Evolutionary conservation across 75 land plant genomes (phyloP).

Genomic region (Sequoiadendron giganteum): DNA sequence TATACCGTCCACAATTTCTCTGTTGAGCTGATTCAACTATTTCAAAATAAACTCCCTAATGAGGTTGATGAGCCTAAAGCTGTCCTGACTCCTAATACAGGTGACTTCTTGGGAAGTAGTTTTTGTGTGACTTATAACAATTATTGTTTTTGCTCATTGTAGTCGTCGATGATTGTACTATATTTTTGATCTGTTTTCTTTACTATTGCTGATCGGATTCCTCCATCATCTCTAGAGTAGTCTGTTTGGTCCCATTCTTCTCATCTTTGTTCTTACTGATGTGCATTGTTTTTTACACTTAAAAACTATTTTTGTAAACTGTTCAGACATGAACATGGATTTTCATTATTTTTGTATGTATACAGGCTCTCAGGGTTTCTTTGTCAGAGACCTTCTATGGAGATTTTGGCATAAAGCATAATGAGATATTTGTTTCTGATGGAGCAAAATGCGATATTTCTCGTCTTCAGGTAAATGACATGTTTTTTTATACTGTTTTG

Average conservation of each 20-base stretch:
- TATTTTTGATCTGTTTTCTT: no score
- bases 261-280: background rate
- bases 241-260: background rate
- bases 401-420: conserved; percentile 62
- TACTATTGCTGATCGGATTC: no score
- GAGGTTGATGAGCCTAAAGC: no score
- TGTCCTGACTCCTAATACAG: no score
- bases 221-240: background rate
- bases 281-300: background rate
- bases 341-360: background rate
- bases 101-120: no score
- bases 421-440: conserved; percentile 93
- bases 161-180: no score
- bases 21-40: no score
- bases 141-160: no score
- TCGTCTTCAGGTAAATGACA: conserved; percentile 62
- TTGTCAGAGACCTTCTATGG: conserved; percentile 67
- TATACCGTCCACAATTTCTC: no score
- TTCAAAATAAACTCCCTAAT: no score
- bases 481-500: background rate
- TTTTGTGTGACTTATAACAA: no score
- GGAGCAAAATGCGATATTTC: conserved; percentile 94
- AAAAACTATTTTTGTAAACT: background rate
- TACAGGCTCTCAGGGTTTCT: conserved; percentile 75
- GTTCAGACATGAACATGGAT: background rate